Percentiles rank a stretch among this genome's conserved stretches.
Conservation (phyloP, 345 rosid genomes). For the Salix dunnii region DNA sequence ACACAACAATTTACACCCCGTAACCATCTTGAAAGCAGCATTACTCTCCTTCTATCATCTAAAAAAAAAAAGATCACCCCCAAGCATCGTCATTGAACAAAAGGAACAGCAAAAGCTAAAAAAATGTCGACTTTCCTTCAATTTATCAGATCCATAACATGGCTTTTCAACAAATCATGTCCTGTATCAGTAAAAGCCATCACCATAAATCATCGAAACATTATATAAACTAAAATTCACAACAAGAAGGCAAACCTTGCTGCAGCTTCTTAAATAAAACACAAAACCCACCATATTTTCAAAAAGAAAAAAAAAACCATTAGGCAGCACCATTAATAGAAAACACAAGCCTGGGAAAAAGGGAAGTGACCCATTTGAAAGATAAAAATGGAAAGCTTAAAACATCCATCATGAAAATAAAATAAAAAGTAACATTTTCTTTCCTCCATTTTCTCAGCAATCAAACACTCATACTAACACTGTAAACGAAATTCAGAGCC, state of each 20-base stretch:
- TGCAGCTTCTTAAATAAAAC: not conserved
- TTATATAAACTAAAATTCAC: not conserved
- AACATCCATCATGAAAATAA: not conserved
- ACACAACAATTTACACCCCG: slow-evolving; percentile 15
- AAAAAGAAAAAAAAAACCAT: not conserved
- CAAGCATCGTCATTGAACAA: not conserved
- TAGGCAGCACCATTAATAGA: not conserved
- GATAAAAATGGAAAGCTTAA: not conserved
- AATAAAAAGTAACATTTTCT: not conserved
- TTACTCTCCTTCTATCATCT: slow-evolving; percentile 5
- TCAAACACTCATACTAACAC: not conserved
- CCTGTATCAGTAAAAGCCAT: not conserved
- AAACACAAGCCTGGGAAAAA: not conserved
- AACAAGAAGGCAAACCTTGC: not conserved
- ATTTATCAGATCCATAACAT: not conserved
- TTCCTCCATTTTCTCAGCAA: not conserved
- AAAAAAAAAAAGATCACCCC: slow-evolving; percentile 3
- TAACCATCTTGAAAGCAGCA: slow-evolving; percentile 14
- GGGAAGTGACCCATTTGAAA: not conserved
- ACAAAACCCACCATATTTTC: not conserved
- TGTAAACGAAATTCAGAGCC: not conserved
- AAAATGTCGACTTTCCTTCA: not conserved
- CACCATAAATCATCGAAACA: not conserved
- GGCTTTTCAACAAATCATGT: not conserved
- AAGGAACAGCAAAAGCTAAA: not conserved